Evolutionary conservation across 768 basidiomycete genomes (phyloP).

Genomic region (Lactarius quietus): DNA sequence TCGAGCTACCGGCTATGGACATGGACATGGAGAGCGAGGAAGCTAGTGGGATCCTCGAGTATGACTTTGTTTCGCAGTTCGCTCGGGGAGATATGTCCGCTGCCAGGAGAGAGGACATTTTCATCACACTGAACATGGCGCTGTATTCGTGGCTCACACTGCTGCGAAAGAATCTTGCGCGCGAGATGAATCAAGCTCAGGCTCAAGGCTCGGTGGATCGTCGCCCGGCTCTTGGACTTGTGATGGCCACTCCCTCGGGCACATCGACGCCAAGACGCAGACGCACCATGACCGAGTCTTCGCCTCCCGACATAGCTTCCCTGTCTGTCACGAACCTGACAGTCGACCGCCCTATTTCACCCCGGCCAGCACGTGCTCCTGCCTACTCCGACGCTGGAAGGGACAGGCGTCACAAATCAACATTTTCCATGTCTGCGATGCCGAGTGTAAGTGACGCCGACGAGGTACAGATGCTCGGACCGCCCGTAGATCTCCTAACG

Average conservation of each 20-base stretch:
- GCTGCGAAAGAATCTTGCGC: conserved; percentile 67
- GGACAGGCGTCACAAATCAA: conserved; percentile 14
- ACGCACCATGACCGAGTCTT: conserved; percentile 20
- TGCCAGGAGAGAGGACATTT: conserved; percentile 67
- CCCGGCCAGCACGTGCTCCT: conserved; percentile 1
- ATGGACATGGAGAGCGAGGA: conserved; percentile 80
- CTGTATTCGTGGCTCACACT: conserved; percentile 80
- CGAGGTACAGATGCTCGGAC: conserved; percentile 1
- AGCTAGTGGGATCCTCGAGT: conserved; percentile 45
- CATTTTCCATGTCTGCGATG: conserved; percentile 16
- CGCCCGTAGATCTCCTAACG: conserved; percentile 3
- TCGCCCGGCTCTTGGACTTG: conserved; percentile 30
- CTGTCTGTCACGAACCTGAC: not conserved
- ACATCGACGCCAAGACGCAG: conserved; percentile 30
- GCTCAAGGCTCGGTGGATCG: conserved; percentile 56
- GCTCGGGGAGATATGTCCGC: conserved; percentile 45
- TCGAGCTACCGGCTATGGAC: conserved; percentile 76
- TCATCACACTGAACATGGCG: conserved; percentile 79
- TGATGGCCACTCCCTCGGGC: conserved; percentile 26
- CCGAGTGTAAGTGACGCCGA: conserved; percentile 7
- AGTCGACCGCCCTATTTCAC: conserved; percentile 6
- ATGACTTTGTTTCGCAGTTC: conserved; percentile 73
- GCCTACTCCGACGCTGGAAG: not conserved
- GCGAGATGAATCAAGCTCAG: conserved; percentile 77
- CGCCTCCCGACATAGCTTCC: conserved; percentile 6